Conservation (phyloP, 139 green algal genomes). For the Coelastrella sp. region DNA sequence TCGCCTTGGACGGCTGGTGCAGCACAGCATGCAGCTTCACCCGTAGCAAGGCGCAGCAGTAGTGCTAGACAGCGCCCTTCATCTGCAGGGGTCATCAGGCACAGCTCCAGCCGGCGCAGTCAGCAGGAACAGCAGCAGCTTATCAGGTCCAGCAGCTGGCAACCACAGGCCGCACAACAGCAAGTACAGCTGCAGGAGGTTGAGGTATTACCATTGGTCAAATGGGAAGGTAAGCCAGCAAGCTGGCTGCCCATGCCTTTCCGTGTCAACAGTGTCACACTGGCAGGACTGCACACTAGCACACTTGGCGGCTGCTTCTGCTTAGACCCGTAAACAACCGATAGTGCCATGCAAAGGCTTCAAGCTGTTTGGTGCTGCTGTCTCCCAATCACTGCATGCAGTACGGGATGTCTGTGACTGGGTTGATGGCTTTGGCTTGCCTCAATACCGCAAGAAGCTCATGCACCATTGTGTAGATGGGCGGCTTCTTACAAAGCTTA, state of each 20-base stretch:
- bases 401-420: slow-evolving; percentile 75
- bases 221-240: not conserved
- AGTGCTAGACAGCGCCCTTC: not conserved
- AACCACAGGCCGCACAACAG: not conserved
- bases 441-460: slow-evolving; percentile 82
- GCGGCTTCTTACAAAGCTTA: slow-evolving; percentile 70
- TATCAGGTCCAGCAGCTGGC: not conserved
- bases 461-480: slow-evolving; percentile 77
- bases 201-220: not conserved
- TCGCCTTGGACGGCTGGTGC: not conserved
- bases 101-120: not conserved
- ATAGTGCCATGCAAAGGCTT: no score
- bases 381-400: slow-evolving; percentile 31
- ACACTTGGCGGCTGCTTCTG: not conserved
- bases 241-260: not conserved
- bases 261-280: not conserved
- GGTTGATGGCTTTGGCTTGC: slow-evolving; percentile 77
- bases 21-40: no score
- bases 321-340: not conserved
- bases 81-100: not conserved
- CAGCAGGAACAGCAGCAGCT: slow-evolving; percentile 6
- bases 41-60: not conserved
- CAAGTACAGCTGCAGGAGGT: not conserved
- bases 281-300: not conserved
- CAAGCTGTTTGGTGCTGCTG: no score